Conservation (phyloP, 2,329 filamentous ascomycete genomes). For the Thielaviopsis euricoi region DNA sequence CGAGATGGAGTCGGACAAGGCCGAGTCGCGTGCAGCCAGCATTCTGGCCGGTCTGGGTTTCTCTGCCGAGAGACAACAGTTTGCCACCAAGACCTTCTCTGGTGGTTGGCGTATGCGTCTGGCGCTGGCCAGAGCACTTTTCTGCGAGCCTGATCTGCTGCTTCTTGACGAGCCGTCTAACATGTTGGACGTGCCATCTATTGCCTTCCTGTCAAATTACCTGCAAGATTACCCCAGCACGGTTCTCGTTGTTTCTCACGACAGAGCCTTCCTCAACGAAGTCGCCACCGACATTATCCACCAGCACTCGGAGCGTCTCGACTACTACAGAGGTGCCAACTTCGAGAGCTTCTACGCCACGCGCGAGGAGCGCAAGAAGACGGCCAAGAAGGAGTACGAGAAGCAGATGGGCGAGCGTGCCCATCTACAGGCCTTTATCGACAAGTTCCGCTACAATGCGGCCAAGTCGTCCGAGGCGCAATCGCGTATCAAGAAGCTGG, state of each 20-base stretch:
- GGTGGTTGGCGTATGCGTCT: conserved; percentile 99
- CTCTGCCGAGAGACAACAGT: conserved; percentile 81
- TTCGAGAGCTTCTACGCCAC: conserved; percentile 97
- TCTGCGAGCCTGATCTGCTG: conserved; percentile 91
- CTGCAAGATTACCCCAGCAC: conserved; percentile 89
- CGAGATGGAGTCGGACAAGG: conserved; percentile 99
- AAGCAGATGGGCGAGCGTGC: conserved; percentile 91
- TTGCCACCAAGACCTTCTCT: conserved; percentile 91
- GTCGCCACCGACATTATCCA: conserved; percentile 98
- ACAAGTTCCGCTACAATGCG: conserved; percentile 99
- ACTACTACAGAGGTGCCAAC: conserved; percentile 97
- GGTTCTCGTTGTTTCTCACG: conserved; percentile 91
- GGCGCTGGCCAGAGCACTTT: conserved; percentile 82
- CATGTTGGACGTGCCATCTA: conserved; percentile 99
- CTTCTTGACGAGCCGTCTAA: conserved; percentile 98
- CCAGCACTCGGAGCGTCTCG: conserved; percentile 88
- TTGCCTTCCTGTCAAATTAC: conserved; percentile 93
- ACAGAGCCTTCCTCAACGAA: conserved; percentile 97
- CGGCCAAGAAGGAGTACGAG: conserved; percentile 91
- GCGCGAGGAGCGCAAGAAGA: conserved; percentile 92
- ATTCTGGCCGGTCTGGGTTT: conserved; percentile 96
- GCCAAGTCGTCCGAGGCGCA: conserved; percentile 97
- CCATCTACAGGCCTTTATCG: conserved; percentile 93
- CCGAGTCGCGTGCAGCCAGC: conserved; percentile 84
- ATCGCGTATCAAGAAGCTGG: conserved; percentile 96